phyloP scores from a whole-genome alignment of 2,329 filamentous ascomycete genomes.

The Colletotrichum scovillei region DNA sequence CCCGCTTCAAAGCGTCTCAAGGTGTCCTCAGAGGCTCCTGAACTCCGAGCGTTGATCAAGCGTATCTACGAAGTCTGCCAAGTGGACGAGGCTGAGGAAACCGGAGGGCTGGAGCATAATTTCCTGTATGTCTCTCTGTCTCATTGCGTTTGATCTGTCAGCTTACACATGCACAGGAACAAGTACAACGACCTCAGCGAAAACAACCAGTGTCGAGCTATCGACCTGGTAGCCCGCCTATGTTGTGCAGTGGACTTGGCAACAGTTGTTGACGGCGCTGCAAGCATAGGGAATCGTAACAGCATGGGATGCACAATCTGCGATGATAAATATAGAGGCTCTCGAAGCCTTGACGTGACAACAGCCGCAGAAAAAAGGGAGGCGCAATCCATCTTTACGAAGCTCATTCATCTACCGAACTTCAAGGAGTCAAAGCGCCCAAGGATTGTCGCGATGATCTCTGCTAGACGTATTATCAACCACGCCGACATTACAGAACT shows the following conservation, averaged over 20 bases:
- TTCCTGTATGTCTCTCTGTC: constrained; percentile 57
- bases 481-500: constrained; percentile 72
- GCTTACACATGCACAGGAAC: constrained; percentile 41
- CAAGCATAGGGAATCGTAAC: not conserved
- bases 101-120: constrained; percentile 46
- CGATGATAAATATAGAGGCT: not conserved
- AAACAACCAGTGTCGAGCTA: constrained; percentile 59
- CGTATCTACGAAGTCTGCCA: constrained; percentile 45
- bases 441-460: constrained; percentile 77
- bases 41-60: constrained; percentile 39
- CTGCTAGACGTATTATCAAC: constrained; percentile 74
- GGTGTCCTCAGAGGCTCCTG: constrained; percentile 38
- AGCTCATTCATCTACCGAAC: constrained; percentile 54
- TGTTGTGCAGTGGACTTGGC: constrained; percentile 66
- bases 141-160: not conserved
- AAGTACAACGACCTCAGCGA: constrained; percentile 60
- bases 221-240: constrained; percentile 67
- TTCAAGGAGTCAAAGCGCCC: constrained; percentile 68
- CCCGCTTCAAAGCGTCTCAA: constrained; percentile 47
- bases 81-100: constrained; percentile 39
- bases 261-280: not conserved
- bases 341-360: not conserved
- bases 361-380: constrained; percentile 44
- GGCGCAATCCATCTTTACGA: constrained; percentile 58
- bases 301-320: not conserved